phyloP scores from a whole-genome alignment of 1,284 basidiomycete species.

The Ustilago esculenta region DNA sequence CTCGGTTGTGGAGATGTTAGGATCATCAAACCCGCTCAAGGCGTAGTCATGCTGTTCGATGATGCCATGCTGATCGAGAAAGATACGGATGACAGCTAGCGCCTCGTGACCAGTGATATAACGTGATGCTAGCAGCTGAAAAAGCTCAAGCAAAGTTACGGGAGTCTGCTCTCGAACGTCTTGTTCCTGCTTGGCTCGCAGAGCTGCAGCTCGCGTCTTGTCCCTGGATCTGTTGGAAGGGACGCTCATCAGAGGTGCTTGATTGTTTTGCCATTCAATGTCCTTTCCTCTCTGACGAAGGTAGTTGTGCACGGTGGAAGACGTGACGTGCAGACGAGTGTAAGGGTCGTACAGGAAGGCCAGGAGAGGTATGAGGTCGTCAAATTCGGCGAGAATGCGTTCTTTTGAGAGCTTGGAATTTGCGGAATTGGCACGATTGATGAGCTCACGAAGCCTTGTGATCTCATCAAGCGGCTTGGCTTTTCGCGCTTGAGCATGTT shows the following conservation, averaged over 20 bases:
- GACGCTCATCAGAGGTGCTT: constrained; percentile 30
- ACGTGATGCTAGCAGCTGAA: constrained; percentile 29
- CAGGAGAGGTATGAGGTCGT: constrained; percentile 33
- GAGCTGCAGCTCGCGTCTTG: constrained; percentile 20
- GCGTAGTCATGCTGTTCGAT: constrained; percentile 42
- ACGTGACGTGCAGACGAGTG: constrained; percentile 39
- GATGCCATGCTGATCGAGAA: constrained; percentile 42
- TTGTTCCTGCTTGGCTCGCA: constrained; percentile 22
- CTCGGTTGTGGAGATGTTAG: constrained; percentile 21
- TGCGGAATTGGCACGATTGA: constrained; percentile 40
- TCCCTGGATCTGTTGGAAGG: constrained; percentile 19
- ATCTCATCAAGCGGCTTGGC: constrained; percentile 39
- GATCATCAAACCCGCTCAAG: constrained; percentile 16
- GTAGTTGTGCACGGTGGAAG: constrained; percentile 27
- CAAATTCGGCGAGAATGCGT: constrained; percentile 31
- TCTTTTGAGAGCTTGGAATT: constrained; percentile 43
- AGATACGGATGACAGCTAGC: constrained; percentile 26
- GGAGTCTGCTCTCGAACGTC: constrained; percentile 19
- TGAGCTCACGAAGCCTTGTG: constrained; percentile 39
- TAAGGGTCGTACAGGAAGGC: constrained; percentile 43
- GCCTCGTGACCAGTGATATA: constrained; percentile 40
- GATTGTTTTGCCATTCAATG: constrained; percentile 32
- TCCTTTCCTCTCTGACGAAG: constrained; percentile 27
- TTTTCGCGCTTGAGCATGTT: not conserved
- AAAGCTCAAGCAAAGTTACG: constrained; percentile 25